Percentiles rank a stretch among this genome's conserved stretches.
phyloP scores from a whole-genome alignment of 2,329 filamentous ascomycete species.

The Arthrocladium fulminans region DNA sequence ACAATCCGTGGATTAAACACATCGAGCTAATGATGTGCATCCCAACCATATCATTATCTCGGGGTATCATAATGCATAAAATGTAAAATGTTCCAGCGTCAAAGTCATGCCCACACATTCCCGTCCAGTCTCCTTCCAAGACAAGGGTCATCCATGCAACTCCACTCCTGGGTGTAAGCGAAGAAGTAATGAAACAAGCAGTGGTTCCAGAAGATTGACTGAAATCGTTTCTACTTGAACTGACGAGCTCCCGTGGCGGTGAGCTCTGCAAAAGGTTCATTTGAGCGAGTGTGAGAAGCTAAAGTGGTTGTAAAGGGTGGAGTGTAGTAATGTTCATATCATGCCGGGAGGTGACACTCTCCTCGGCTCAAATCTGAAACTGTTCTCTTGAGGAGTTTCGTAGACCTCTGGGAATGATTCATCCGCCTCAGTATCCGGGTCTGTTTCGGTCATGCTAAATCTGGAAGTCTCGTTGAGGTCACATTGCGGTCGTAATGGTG shows the following conservation, averaged over 20 bases:
- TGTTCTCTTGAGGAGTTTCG: constrained; percentile 20
- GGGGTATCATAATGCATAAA: constrained; percentile 11
- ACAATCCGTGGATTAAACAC: not conserved
- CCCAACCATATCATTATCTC: constrained; percentile 4
- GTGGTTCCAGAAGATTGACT: not conserved
- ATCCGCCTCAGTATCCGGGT: constrained; percentile 17
- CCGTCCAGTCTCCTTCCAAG: not conserved
- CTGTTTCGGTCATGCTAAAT: constrained; percentile 19
- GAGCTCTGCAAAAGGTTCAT: not conserved
- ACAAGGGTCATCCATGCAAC: not conserved
- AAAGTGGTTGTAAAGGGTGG: not conserved
- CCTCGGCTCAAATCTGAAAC: constrained; percentile 17
- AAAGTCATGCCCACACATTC: not conserved
- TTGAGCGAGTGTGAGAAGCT: not conserved
- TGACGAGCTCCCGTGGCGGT: not conserved
- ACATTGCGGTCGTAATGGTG: constrained; percentile 2
- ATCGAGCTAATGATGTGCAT: not conserved
- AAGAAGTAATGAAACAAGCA: not conserved
- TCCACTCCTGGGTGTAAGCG: not conserved
- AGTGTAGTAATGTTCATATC: constrained; percentile 5
- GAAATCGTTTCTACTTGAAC: not conserved
- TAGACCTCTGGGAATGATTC: constrained; percentile 19
- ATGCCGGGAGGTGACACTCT: constrained; percentile 6
- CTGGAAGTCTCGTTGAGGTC: constrained; percentile 16
- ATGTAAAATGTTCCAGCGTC: not conserved